Conservation (phyloP, 805 yeast species). For the Geotrichum ghanense region DNA sequence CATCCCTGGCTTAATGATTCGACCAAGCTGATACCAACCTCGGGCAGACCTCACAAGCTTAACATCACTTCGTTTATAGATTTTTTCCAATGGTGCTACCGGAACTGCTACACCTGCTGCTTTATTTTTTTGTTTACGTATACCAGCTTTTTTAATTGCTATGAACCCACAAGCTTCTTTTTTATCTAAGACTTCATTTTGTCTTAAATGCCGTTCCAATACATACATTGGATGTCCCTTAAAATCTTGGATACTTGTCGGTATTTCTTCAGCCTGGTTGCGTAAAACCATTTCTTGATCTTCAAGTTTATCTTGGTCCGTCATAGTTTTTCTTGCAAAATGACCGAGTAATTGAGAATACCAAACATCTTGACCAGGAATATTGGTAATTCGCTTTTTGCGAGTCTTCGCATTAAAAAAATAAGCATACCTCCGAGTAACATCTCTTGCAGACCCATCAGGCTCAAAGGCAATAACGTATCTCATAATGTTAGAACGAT, state of each 20-base stretch:
- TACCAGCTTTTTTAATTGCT: constrained; percentile 31
- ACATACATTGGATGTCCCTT: constrained; percentile 81
- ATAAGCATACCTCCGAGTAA: constrained; percentile 72
- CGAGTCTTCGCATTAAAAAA: constrained; percentile 63
- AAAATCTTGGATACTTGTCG: constrained; percentile 71
- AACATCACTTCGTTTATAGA: constrained; percentile 60
- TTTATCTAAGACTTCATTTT: constrained; percentile 63
- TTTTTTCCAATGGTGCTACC: constrained; percentile 10
- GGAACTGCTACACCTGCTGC: background rate
- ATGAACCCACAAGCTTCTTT: constrained; percentile 66
- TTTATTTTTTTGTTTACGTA: constrained; percentile 30
- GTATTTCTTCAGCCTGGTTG: constrained; percentile 74
- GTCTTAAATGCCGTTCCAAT: constrained; percentile 59
- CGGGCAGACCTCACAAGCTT: constrained; percentile 55
- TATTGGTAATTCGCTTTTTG: constrained; percentile 57
- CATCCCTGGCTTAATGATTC: constrained; percentile 60
- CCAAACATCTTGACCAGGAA: constrained; percentile 50
- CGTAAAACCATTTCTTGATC: constrained; percentile 47
- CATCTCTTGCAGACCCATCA: constrained; percentile 57
- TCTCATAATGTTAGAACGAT: constrained; percentile 44
- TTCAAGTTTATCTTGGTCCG: constrained; percentile 30
- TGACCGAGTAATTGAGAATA: constrained; percentile 35
- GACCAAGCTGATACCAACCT: constrained; percentile 79
- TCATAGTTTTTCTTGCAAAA: constrained; percentile 12
- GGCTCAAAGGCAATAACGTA: constrained; percentile 74